Conservation (phyloP, 2,329 filamentous ascomycete genomes). For the Conoideocrella luteorostrata region DNA sequence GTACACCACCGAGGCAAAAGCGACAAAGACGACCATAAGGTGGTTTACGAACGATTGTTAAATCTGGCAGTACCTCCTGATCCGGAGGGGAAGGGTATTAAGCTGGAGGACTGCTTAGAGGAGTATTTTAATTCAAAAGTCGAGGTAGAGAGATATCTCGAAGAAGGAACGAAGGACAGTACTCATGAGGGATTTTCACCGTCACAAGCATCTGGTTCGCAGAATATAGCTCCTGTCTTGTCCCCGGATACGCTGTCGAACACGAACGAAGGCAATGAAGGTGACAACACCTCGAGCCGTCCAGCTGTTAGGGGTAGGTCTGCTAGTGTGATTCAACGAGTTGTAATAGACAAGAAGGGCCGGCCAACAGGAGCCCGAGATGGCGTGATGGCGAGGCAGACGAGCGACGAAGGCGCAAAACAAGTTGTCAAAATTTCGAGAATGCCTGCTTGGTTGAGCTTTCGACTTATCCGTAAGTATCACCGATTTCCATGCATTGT, state of each 20-base stretch:
- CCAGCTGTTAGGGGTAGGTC: conserved; percentile 38
- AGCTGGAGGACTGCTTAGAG: conserved; percentile 85
- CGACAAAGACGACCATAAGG: conserved; percentile 84
- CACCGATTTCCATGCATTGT: too few species aligned
- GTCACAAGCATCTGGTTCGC: neutral
- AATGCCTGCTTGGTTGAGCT: conserved; percentile 97
- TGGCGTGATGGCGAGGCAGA: conserved; percentile 35
- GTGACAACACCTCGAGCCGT: conserved; percentile 3
- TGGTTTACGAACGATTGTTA: conserved; percentile 83
- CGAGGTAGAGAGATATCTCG: conserved; percentile 72
- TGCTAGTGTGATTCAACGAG: conserved; percentile 56
- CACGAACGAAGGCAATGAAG: conserved; percentile 1
- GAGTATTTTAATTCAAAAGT: conserved; percentile 93
- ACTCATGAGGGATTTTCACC: conserved; percentile 19
- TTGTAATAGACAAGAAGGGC: conserved; percentile 47
- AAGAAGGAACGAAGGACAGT: conserved; percentile 43
- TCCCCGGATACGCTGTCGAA: neutral
- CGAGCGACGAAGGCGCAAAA: conserved; percentile 40
- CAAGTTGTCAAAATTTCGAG: conserved; percentile 73
- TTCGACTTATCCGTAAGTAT: conserved; percentile 77
- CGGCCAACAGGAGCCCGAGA: conserved; percentile 36
- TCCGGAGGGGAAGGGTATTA: conserved; percentile 62
- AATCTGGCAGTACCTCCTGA: conserved; percentile 85
- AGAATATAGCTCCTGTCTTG: neutral
- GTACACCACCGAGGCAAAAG: conserved; percentile 88